A percentile compares a stretch with the other conserved stretches of the same genome.
Evolutionary conservation across 257 asterid species (phyloP).

Genomic region (Solanum appendiculatum): DNA sequence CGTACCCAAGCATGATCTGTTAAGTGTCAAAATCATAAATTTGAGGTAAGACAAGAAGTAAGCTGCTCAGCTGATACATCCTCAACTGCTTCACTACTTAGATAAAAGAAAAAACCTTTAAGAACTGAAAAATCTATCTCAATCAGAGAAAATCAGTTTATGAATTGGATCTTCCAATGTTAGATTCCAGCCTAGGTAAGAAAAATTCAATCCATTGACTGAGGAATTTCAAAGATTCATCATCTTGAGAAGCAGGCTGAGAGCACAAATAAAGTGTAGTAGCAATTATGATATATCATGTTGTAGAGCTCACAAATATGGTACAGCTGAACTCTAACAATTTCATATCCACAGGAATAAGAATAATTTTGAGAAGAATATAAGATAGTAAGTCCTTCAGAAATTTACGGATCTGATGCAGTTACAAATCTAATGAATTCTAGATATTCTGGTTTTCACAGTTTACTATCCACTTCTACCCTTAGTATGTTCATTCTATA

Average conservation of each 20-base stretch:
- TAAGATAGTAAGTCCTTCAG: background rate
- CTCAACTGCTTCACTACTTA: background rate
- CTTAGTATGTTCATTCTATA: background rate
- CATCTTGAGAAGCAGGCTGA: background rate
- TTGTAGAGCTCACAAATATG: background rate
- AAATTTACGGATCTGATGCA: background rate
- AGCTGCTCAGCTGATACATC: background rate
- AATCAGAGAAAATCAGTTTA: background rate
- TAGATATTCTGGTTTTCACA: background rate
- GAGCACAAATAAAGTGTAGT: background rate
- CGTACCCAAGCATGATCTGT: constrained; percentile 57
- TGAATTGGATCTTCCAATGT: background rate
- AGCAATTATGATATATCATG: background rate
- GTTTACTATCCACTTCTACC: background rate
- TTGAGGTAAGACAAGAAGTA: background rate
- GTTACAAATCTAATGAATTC: background rate
- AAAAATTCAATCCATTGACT: background rate
- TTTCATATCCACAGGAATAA: background rate
- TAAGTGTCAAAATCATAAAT: background rate
- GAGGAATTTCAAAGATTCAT: background rate
- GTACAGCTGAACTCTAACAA: background rate
- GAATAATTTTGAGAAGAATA: background rate
- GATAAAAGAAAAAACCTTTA: background rate
- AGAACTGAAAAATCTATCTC: background rate
- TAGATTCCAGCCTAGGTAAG: background rate